Evolutionary conservation across 2,329 filamentous ascomycete genomes (phyloP).

Genomic region (Penicillium sp.): DNA sequence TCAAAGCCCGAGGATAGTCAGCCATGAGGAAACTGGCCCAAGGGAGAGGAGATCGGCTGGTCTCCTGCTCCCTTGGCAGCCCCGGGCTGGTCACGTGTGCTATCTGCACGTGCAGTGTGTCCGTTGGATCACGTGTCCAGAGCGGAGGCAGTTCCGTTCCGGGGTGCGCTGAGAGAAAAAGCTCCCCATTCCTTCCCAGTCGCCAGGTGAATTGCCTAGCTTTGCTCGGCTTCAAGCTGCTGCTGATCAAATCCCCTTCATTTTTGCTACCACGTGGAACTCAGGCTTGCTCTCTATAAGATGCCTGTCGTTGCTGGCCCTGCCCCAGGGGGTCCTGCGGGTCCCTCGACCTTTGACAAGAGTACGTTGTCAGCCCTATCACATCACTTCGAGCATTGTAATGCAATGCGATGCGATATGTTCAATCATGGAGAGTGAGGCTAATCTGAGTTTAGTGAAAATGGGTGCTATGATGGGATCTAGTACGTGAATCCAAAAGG

Average conservation of each 20-base stretch:
- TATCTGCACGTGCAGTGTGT: slow-evolving; percentile 17
- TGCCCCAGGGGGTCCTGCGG: slow-evolving; percentile 48
- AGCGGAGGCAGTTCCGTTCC: slow-evolving; percentile 16
- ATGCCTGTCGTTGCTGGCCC: slow-evolving; percentile 60
- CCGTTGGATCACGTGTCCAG: slow-evolving; percentile 23
- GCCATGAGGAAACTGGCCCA: slow-evolving; percentile 27
- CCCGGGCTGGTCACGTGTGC: slow-evolving; percentile 20
- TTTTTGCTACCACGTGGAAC: not conserved
- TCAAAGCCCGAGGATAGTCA: slow-evolving; percentile 25
- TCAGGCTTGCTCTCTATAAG: slow-evolving; percentile 16
- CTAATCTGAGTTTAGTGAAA: slow-evolving; percentile 65
- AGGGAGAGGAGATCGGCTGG: slow-evolving; percentile 22
- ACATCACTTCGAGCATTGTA: slow-evolving; percentile 8
- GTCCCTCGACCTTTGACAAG: slow-evolving; percentile 68
- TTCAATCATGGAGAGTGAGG: slow-evolving; percentile 1
- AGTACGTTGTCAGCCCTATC: slow-evolving; percentile 56
- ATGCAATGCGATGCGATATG: slow-evolving; percentile 7
- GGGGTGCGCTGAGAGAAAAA: slow-evolving; percentile 15
- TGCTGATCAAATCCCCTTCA: not conserved
- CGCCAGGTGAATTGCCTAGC: slow-evolving; percentile 2
- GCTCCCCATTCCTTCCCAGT: slow-evolving; percentile 10
- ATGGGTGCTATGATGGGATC: slow-evolving; percentile 99
- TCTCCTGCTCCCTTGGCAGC: slow-evolving; percentile 25
- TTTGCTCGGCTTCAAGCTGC: slow-evolving; percentile 2
- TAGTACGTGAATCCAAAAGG: slow-evolving; percentile 63